Base-by-base conservation (phyloP, 2,329 filamentous ascomycete species). In the Beauveria varroae region DNA sequence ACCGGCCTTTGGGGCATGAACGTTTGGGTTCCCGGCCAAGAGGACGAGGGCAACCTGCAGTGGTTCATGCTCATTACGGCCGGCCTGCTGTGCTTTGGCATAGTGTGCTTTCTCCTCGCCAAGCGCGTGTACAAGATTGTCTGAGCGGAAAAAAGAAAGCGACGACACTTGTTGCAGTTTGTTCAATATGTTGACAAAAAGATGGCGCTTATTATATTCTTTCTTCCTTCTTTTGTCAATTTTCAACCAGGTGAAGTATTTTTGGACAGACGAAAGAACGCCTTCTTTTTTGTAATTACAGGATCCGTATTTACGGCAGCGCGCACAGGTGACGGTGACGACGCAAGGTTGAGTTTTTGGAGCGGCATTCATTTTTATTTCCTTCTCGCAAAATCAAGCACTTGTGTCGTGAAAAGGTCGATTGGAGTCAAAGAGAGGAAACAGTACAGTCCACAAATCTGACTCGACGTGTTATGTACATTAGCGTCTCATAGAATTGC, bases 1-100 rank as follows among this genome's bases (percentile, higher is more conserved):
- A 98, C 95, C 2, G 95, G 95, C 67, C 86, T 98, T 69, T 99
- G 93, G 93, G 95, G 93, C 57, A 98, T 98, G 93, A 99, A 99
- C 79, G 90, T 93, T 41, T 91, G 91, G 80, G 95, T 99, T 0
- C 95, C 95, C 0, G 95, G 95, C 1, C 93, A 98, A 73, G 88
- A 93, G 51, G 78, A 86, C 63, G 91, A 96, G 65, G 82, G 81
- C 18, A 89, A 89, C 68, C 75, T 93, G 57, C 79, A 77, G 26
- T 95, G 90, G 90, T 95, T 93, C 72, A 85, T 81, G 71, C 85
- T 80, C 61, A 86, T 88, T 68, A 95, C 92, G 1, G 89, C 80
- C 1, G 90, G 90, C 0, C 74, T 98, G 51, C 62, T 96, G 2
- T 71, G 85, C 20, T 98, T 98, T 74, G 95, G 92, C 0, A 70